Percentiles rank a stretch among this genome's conserved stretches.
Evolutionary conservation across 2,329 filamentous ascomycete species (phyloP).

Genomic region (Ascochyta fabae): DNA sequence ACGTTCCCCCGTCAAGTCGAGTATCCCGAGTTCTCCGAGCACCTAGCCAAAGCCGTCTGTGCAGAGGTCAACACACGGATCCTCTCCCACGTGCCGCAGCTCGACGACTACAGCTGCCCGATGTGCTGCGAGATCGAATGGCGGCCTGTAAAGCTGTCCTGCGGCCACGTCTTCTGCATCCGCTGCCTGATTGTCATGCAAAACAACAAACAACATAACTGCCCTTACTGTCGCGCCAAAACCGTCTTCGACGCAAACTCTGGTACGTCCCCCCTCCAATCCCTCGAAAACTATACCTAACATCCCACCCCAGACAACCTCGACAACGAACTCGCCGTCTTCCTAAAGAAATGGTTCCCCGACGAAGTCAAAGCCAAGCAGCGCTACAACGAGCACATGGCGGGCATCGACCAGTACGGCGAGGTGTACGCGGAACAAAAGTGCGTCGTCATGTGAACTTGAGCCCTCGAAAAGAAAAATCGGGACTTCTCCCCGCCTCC

Average conservation of each 20-base stretch:
- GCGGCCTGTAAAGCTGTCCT: constrained; percentile 78
- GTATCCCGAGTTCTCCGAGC: constrained; percentile 64
- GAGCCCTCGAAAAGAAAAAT: background rate
- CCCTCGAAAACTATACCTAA: background rate
- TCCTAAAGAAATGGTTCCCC: constrained; percentile 77
- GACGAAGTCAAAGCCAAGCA: constrained; percentile 69
- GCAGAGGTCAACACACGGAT: constrained; percentile 75
- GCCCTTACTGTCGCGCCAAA: constrained; percentile 76
- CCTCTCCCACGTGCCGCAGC: constrained; percentile 74
- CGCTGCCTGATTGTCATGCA: constrained; percentile 83
- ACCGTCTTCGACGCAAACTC: constrained; percentile 74
- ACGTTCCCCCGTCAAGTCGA: constrained; percentile 66
- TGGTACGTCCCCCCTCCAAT: constrained; percentile 52
- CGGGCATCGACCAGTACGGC: constrained; percentile 75
- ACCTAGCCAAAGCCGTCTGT: constrained; percentile 77
- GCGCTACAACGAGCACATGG: constrained; percentile 74
- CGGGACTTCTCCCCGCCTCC: background rate
- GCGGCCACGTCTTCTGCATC: constrained; percentile 82
- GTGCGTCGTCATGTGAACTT: constrained; percentile 65
- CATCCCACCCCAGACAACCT: constrained; percentile 64
- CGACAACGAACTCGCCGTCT: constrained; percentile 71
- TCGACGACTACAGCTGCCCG: constrained; percentile 85
- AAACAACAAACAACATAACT: constrained; percentile 69
- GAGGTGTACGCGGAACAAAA: constrained; percentile 64
- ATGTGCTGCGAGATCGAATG: constrained; percentile 82